These are phyloP conservation scores for Nasturtium officinale DNA, from an alignment of 345 rosid species.

Conservation along the genomic window DNA sequence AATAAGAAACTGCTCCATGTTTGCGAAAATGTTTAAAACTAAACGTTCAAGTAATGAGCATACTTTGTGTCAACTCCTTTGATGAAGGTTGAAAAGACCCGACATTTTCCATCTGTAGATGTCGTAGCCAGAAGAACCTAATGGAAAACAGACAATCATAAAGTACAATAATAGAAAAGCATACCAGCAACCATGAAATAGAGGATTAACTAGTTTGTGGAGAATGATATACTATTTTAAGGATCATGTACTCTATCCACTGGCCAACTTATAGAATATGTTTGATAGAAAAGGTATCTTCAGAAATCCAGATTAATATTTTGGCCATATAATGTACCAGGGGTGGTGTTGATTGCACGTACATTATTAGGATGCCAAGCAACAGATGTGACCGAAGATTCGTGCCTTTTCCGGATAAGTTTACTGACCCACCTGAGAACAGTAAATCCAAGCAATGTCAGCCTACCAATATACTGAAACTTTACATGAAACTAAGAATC, in stretches of 20 bases:
- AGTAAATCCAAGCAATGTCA: slow-evolving; percentile 34
- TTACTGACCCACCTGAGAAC: slow-evolving; percentile 97
- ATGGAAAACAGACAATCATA: slow-evolving; percentile 30
- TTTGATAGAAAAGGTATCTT: slow-evolving; percentile 9
- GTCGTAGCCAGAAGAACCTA: slow-evolving; percentile 94
- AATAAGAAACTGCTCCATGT: slow-evolving; percentile 30
- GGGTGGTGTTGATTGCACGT: slow-evolving; percentile 36
- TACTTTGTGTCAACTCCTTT: slow-evolving; percentile 97
- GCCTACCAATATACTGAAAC: slow-evolving; percentile 4
- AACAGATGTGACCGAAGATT: slow-evolving; percentile 90
- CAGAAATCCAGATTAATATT: neutral
- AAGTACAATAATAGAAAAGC: neutral
- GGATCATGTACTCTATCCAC: slow-evolving; percentile 10
- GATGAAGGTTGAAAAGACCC: slow-evolving; percentile 93
- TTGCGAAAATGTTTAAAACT: neutral
- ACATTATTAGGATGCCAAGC: slow-evolving; percentile 99
- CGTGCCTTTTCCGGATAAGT: slow-evolving; percentile 87
- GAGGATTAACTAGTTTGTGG: slow-evolving; percentile 8
- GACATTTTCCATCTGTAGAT: slow-evolving; percentile 97
- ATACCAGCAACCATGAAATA: neutral
- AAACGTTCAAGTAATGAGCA: slow-evolving; percentile 23
- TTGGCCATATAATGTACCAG: neutral
- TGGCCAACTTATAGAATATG: neutral
- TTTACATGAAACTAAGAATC: neutral
- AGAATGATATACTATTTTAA: neutral